phyloP scores from a whole-genome alignment of 805 yeast species.

The Kregervanrija fluxuum region DNA sequence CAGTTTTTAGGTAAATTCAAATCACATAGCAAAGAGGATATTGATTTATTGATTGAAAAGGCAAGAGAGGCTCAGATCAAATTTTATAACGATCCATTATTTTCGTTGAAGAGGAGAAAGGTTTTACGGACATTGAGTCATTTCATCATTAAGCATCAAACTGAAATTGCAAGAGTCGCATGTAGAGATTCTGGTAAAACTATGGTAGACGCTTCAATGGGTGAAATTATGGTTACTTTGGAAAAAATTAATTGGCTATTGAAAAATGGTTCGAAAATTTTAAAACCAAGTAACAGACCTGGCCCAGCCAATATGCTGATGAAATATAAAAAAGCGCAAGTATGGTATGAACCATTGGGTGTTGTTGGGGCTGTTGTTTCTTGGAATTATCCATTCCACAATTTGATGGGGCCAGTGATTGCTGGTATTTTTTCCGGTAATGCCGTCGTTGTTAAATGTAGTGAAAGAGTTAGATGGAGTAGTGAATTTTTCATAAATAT shows the following conservation, averaged over 20 bases:
- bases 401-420: conserved; percentile 84
- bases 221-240: conserved; percentile 90
- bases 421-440: conserved; percentile 90
- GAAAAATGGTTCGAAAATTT: conserved; percentile 67
- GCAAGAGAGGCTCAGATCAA: conserved; percentile 48
- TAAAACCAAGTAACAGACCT: conserved; percentile 68
- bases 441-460: conserved; percentile 85
- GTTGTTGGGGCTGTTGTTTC: conserved; percentile 86
- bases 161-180: conserved; percentile 80
- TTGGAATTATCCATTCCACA: conserved; percentile 98
- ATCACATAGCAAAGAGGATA: conserved; percentile 59
- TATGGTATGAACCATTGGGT: conserved; percentile 87
- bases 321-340: conserved; percentile 89
- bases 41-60: conserved; percentile 53
- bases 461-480: conserved; percentile 95
- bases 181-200: conserved; percentile 97
- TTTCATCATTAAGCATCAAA: conserved; percentile 75
- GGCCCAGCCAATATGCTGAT: conserved; percentile 83
- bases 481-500: conserved; percentile 70
- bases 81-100: conserved; percentile 49
- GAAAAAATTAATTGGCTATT: conserved; percentile 91
- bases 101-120: conserved; percentile 49
- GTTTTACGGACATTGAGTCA: conserved; percentile 65
- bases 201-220: conserved; percentile 92
- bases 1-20: conserved; percentile 71